Conservation (phyloP, 106 monocot genomes). For the Acorus calamus region DNA sequence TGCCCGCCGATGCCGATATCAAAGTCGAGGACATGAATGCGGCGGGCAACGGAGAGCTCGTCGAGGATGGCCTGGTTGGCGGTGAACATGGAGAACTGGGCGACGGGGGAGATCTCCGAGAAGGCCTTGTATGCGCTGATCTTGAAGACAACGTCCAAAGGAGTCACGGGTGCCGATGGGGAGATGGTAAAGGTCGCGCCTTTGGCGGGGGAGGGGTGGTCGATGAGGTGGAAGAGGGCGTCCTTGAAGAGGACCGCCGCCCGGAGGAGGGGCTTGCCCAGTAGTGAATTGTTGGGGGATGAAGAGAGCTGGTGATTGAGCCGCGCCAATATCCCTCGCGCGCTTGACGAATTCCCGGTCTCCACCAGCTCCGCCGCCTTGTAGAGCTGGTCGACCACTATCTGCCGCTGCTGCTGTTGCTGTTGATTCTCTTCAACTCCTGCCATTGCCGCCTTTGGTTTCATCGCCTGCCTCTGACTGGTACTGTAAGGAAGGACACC, state of each 20-base stretch:
- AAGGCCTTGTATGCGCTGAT: constrained; percentile 10
- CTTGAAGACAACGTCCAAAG: not conserved
- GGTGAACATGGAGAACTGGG: constrained; percentile 71
- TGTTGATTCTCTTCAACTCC: not conserved
- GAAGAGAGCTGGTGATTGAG: constrained; percentile 74
- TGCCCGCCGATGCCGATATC: constrained; percentile 81
- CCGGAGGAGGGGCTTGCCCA: constrained; percentile 73
- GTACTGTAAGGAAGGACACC: not conserved
- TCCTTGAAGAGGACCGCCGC: constrained; percentile 87
- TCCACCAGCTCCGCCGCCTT: constrained; percentile 77
- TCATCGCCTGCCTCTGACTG: constrained; percentile 1
- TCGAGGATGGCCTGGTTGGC: constrained; percentile 68
- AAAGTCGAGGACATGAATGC: constrained; percentile 81
- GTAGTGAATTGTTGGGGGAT: constrained; percentile 8
- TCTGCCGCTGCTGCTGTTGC: constrained; percentile 32
- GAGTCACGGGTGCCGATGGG: constrained; percentile 9
- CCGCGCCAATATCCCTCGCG: constrained; percentile 99
- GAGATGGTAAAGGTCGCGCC: not conserved
- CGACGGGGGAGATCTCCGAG: constrained; percentile 31
- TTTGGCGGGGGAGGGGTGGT: not conserved
- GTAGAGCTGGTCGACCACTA: constrained; percentile 53
- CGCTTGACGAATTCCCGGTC: constrained; percentile 53
- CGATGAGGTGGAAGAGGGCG: constrained; percentile 30
- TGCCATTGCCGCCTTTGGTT: too few relatives aligned
- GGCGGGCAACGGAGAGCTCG: constrained; percentile 31